These are phyloP conservation scores for Xylaria longipes DNA, from an alignment of 495 filamentous ascomycete genomes.

Conservation along the genomic window DNA sequence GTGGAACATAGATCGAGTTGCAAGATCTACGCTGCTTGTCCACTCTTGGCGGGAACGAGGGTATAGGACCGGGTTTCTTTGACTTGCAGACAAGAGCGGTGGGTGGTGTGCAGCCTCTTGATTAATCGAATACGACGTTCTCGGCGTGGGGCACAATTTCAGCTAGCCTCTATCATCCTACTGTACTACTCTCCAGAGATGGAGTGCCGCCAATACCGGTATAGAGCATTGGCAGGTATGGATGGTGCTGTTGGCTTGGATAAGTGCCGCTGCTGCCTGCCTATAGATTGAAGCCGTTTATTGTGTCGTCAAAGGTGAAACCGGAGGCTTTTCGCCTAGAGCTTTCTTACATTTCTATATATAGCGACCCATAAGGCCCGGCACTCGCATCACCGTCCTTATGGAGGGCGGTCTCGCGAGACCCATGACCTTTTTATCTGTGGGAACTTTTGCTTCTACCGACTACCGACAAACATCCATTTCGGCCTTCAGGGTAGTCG, in stretches of 20 bases:
- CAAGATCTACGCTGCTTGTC: conserved; percentile 20
- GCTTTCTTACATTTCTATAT: conserved; percentile 21
- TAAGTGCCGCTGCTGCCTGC: background rate
- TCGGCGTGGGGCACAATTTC: background rate
- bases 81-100: conserved; percentile 17
- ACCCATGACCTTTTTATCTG: background rate
- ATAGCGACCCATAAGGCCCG: conserved; percentile 7
- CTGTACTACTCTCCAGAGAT: background rate
- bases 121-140: conserved; percentile 1
- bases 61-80: conserved; percentile 9
- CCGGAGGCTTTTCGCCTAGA: conserved; percentile 14
- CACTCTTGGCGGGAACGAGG: background rate
- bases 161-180: background rate
- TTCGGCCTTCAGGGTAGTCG: background rate
- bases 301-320: conserved; percentile 16
- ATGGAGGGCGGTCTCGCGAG: background rate
- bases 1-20: background rate
- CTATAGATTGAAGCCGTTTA: conserved; percentile 17
- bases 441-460: background rate
- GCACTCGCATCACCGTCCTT: background rate
- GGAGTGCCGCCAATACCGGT: background rate
- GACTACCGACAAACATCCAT: background rate
- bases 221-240: background rate
- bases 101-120: conserved; percentile 5
- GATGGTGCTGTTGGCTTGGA: background rate